These are phyloP conservation scores for Pisolithus marmoratus DNA, from an alignment of 768 basidiomycete genomes.

Conservation along the genomic window DNA sequence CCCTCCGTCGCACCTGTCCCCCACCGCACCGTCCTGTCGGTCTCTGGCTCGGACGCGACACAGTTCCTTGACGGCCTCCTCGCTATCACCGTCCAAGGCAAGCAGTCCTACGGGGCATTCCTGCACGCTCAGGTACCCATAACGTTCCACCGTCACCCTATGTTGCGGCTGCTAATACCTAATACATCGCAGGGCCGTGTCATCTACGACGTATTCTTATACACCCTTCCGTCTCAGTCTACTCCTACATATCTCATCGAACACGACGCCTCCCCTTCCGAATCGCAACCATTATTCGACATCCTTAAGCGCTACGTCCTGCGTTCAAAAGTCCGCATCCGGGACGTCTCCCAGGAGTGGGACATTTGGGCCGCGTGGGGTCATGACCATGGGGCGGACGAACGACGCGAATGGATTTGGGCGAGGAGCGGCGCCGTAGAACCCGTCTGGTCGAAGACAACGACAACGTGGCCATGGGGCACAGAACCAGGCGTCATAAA, in stretches of 20 bases:
- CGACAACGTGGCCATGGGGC: slow-evolving; percentile 54
- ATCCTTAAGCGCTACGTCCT: slow-evolving; percentile 81
- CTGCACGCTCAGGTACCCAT: slow-evolving; percentile 69
- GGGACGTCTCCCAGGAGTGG: slow-evolving; percentile 71
- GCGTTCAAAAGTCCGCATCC: slow-evolving; percentile 82
- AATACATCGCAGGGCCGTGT: slow-evolving; percentile 65
- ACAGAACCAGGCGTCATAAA: slow-evolving; percentile 42
- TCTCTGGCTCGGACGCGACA: slow-evolving; percentile 75
- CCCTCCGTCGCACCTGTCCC: slow-evolving; percentile 59
- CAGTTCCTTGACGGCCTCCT: slow-evolving; percentile 80
- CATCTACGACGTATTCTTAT: slow-evolving; percentile 84
- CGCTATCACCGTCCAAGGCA: slow-evolving; percentile 43
- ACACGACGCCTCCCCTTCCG: slow-evolving; percentile 57
- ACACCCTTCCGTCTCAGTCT: slow-evolving; percentile 47
- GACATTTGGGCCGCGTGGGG: slow-evolving; percentile 85
- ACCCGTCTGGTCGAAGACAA: slow-evolving; percentile 57
- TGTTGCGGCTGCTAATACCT: slow-evolving; percentile 1
- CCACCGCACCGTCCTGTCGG: slow-evolving; percentile 61
- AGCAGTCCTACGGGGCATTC: slow-evolving; percentile 64
- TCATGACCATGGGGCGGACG: slow-evolving; percentile 31
- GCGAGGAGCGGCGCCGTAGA: slow-evolving; percentile 75
- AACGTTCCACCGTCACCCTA: slow-evolving; percentile 3
- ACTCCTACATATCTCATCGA: slow-evolving; percentile 62
- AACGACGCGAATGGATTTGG: slow-evolving; percentile 44
- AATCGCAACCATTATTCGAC: slow-evolving; percentile 55